Conservation (phyloP, 2,329 filamentous ascomycete genomes). For the Didymella pinodella region DNA sequence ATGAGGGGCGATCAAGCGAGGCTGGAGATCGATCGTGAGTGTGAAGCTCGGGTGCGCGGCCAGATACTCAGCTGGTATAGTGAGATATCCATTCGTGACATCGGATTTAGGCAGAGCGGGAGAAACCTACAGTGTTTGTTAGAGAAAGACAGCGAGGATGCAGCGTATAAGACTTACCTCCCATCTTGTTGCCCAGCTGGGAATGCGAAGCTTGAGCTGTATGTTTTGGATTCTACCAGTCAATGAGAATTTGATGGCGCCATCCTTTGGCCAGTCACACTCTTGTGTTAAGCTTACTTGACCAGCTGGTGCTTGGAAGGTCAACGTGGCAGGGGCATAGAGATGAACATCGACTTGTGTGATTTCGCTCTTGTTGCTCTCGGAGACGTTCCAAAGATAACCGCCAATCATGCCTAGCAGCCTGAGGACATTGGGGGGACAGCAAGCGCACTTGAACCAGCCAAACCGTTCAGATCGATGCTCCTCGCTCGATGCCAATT, state of each 20-base stretch:
- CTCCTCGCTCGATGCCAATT: conserved; percentile 62
- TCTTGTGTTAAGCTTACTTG: conserved; percentile 3
- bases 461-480: conserved; percentile 61
- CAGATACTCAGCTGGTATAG: not conserved
- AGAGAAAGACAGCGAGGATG: not conserved
- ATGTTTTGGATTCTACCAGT: not conserved
- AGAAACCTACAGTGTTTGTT: not conserved
- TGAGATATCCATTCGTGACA: conserved; percentile 2
- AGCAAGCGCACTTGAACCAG: conserved; percentile 55
- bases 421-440: conserved; percentile 5
- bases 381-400: conserved; percentile 9
- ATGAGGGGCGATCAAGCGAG: conserved; percentile 7
- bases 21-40: conserved; percentile 1
- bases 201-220: conserved; percentile 9
- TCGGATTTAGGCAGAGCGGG: not conserved
- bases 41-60: not conserved
- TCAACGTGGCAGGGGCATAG: conserved; percentile 1
- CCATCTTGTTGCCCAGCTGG: conserved; percentile 4
- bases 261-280: conserved; percentile 6
- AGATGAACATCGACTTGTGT: conserved; percentile 8
- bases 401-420: conserved; percentile 10
- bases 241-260: conserved; percentile 2
- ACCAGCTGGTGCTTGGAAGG: not conserved
- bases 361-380: not conserved
- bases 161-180: not conserved